A percentile compares a stretch with the other conserved stretches of the same genome.
These are phyloP conservation scores for Blastocystis sp. DNA, from an alignment of 352 stramenopile species.

Conservation along the genomic window DNA sequence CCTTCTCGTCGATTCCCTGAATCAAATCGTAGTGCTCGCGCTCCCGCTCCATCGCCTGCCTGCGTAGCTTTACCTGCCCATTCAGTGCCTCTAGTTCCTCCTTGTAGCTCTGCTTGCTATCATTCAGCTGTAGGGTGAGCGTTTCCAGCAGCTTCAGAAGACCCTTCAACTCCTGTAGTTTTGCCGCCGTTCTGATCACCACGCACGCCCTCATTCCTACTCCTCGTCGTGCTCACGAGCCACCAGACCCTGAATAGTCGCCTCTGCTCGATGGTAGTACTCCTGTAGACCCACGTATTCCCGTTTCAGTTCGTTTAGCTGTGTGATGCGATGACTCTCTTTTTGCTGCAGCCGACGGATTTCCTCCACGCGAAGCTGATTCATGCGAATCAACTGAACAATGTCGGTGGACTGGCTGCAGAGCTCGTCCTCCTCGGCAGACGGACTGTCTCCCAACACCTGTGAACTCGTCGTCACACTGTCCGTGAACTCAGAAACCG, in stretches of 20 bases:
- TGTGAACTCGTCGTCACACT: neutral
- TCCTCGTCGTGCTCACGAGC: neutral
- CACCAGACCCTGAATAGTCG: neutral
- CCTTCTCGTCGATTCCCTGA: neutral
- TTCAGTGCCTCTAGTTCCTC: neutral
- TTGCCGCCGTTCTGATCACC: neutral
- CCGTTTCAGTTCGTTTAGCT: neutral
- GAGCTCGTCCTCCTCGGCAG: neutral
- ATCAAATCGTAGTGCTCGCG: constrained; percentile 14
- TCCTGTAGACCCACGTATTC: neutral
- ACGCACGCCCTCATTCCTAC: neutral
- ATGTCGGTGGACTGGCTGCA: neutral
- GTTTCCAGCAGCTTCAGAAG: constrained; percentile 31
- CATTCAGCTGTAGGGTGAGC: neutral
- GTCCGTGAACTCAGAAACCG: neutral
- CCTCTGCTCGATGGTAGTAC: neutral
- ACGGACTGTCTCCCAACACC: neutral
- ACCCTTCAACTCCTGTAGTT: constrained; percentile 25
- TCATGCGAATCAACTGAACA: constrained; percentile 12
- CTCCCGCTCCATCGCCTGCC: neutral
- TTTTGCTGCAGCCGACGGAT: neutral
- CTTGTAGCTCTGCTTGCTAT: neutral
- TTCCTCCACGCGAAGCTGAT: neutral
- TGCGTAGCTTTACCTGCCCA: neutral
- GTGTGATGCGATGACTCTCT: neutral